These are phyloP conservation scores for Berkeleyomyces basicola DNA, from an alignment of 2,329 filamentous ascomycete genomes.

Conservation along the genomic window DNA sequence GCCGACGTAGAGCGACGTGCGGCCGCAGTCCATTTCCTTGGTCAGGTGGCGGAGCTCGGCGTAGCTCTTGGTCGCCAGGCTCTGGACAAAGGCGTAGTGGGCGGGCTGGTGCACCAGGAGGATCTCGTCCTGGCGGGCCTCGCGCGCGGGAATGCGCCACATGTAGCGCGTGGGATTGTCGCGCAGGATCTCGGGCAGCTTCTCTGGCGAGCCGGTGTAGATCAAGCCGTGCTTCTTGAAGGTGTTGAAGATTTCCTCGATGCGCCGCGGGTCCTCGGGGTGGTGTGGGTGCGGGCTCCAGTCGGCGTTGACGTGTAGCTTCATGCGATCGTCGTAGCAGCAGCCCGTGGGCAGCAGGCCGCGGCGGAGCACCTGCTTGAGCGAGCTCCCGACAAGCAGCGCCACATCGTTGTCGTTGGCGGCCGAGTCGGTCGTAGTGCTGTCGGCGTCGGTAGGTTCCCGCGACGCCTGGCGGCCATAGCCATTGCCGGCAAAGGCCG, in stretches of 20 bases:
- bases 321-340: slow-evolving; percentile 91
- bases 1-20: slow-evolving; percentile 71
- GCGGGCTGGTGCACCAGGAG: slow-evolving; percentile 58
- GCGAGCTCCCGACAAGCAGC: slow-evolving; percentile 16
- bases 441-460: slow-evolving; percentile 9
- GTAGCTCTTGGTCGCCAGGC: slow-evolving; percentile 34
- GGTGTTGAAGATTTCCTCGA: slow-evolving; percentile 82
- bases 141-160: slow-evolving; percentile 62
- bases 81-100: slow-evolving; percentile 65
- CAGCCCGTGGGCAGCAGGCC: slow-evolving; percentile 53
- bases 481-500: slow-evolving; percentile 6
- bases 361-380: slow-evolving; percentile 25
- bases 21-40: slow-evolving; percentile 39
- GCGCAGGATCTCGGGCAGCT: slow-evolving; percentile 35
- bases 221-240: slow-evolving; percentile 71
- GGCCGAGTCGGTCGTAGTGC: slow-evolving; percentile 13
- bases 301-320: slow-evolving; percentile 78
- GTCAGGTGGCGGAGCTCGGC: slow-evolving; percentile 54
- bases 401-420: slow-evolving; percentile 14
- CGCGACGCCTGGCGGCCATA: slow-evolving; percentile 6
- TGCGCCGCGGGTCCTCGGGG: slow-evolving; percentile 83
- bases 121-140: slow-evolving; percentile 66
- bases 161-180: slow-evolving; percentile 43
- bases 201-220: slow-evolving; percentile 39
- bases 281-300: slow-evolving; percentile 62